These are phyloP conservation scores for Thinopyrum elongatum DNA, from an alignment of 176 grass and related monocot species.

Conservation along the genomic window DNA sequence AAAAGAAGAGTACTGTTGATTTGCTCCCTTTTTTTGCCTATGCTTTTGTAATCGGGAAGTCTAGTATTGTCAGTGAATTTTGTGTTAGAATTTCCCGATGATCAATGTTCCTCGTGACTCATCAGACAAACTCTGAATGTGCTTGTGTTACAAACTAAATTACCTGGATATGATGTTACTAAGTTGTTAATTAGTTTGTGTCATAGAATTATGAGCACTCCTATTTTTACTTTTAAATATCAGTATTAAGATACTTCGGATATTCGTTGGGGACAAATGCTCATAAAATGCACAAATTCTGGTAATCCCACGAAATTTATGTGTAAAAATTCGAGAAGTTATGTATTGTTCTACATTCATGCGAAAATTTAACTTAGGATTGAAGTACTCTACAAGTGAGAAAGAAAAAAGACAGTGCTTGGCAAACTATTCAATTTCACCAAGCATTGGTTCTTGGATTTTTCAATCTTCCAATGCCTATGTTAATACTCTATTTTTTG, in stretches of 20 bases:
- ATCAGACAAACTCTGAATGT: background rate
- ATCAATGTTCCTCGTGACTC: background rate
- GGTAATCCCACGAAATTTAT: background rate
- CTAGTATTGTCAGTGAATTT: background rate
- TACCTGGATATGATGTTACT: background rate
- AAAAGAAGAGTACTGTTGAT: constrained; percentile 13
- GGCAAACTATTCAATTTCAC: background rate
- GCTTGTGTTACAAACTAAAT: background rate
- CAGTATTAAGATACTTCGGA: background rate
- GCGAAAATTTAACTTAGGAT: background rate
- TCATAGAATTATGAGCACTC: background rate
- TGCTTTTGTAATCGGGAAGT: background rate
- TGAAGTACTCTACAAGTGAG: background rate
- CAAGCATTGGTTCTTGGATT: background rate
- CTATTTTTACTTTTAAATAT: background rate
- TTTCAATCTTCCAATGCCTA: background rate
- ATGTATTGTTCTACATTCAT: no score
- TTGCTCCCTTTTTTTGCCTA: background rate
- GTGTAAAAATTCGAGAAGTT: background rate
- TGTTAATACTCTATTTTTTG: background rate
- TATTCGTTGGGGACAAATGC: background rate
- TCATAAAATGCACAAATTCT: background rate
- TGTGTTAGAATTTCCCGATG: background rate
- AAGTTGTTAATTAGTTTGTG: background rate
- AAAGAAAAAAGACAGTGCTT: background rate